Conservation (phyloP, 805 yeast species). For the Jamesozyma lodderae region DNA sequence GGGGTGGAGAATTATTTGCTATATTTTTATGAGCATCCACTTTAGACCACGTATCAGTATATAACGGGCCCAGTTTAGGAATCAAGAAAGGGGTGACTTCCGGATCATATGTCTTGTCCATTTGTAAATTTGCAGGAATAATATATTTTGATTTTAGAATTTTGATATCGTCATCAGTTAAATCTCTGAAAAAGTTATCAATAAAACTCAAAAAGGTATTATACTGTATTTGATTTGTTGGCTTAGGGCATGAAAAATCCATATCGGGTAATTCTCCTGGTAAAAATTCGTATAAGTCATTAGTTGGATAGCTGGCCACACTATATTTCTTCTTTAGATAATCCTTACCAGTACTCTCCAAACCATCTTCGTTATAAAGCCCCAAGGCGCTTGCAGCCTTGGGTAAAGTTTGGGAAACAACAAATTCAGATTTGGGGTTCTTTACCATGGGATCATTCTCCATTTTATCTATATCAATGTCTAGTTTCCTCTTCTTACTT, state of each 20-base stretch:
- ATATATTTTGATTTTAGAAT: slow-evolving; percentile 57
- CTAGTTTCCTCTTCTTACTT: slow-evolving; percentile 13
- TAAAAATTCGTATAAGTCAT: slow-evolving; percentile 60
- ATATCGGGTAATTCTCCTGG: slow-evolving; percentile 86
- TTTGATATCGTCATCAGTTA: slow-evolving; percentile 71
- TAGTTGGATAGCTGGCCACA: slow-evolving; percentile 82
- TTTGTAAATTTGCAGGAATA: slow-evolving; percentile 39
- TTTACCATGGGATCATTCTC: slow-evolving; percentile 52
- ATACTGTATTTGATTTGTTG: slow-evolving; percentile 85
- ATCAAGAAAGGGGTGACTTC: slow-evolving; percentile 63
- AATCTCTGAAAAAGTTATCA: slow-evolving; percentile 76
- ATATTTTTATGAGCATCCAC: slow-evolving; percentile 54
- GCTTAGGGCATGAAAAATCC: slow-evolving; percentile 78
- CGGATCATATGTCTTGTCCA: slow-evolving; percentile 47
- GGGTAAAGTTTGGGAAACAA: slow-evolving; percentile 59
- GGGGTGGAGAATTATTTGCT: slow-evolving; percentile 36
- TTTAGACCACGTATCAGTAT: slow-evolving; percentile 77
- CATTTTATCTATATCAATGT: slow-evolving; percentile 19
- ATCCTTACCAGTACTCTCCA: slow-evolving; percentile 63
- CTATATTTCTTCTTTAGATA: slow-evolving; percentile 68
- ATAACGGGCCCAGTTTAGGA: slow-evolving; percentile 78
- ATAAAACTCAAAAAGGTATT: slow-evolving; percentile 76
- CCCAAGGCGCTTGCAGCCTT: slow-evolving; percentile 57
- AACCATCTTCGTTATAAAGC: slow-evolving; percentile 53
- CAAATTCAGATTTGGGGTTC: slow-evolving; percentile 72